Base-by-base conservation (phyloP, 305 asterid genomes). In the Ilex paraguariensis region DNA sequence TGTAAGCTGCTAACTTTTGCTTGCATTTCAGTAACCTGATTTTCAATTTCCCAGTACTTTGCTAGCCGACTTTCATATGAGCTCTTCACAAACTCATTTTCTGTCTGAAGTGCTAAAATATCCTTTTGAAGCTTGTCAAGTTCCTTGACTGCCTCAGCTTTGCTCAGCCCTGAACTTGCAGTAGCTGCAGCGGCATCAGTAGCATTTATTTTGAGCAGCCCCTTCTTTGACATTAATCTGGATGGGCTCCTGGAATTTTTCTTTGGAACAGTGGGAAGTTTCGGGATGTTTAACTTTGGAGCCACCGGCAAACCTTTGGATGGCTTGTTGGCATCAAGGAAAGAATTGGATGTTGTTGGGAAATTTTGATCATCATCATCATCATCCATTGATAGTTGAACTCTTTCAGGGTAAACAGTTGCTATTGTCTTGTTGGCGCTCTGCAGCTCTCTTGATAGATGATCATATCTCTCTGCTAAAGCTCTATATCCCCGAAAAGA, bases 391-490 rank as follows among this genome's bases (percentile, higher is more conserved):
- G 57, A 53, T 40, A 81, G 54, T 10, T 73, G 71, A 72, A 75
- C 70, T 45, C 81, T 67, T 59, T 81, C 86, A 0, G 86, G 86
- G 58, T 59, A 81, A 57, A 77, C 64, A 16, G 86, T 33, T 21
- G 83, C 86, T 42, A 81, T 72, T 57, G 83, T 75, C 66, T 79
- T 58, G 55, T 81, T 81, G 31, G 86, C 83, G 65, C 63, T 77
- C 66, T 81, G 83, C 62, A 81, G 78, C 53, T 81, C 86, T 60
- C 61, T 75, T 7, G 83, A 81, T 9, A 81, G 57, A 57, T 77
- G 81, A 70, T 81, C 86, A 62, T 69, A 77, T 67, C 86, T 70
- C 63, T 81, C 86, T 13, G 86, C 79, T 72, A 81, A 67, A 58
- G 86, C 86, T 62, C 83, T 75, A 63, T 74, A 75, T 58, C 81